Conservation (phyloP, 2,329 filamentous ascomycete species). For the Aspergillus amoenus region DNA sequence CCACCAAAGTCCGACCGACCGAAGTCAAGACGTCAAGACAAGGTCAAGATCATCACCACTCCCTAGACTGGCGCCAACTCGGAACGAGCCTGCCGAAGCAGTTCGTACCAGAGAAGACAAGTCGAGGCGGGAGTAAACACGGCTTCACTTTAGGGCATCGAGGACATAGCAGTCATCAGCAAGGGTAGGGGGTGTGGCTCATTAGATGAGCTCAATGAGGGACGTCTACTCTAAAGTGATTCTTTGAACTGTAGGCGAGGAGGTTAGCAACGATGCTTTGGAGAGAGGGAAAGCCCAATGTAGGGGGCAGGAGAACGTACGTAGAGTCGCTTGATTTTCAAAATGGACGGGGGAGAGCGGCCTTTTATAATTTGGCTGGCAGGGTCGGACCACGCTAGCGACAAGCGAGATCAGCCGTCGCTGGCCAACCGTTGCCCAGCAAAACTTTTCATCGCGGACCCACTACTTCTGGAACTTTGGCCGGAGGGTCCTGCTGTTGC, state of each 20-base stretch:
- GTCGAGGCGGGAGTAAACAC: constrained; percentile 52
- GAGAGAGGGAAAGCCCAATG: constrained; percentile 13
- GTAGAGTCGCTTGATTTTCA: constrained; percentile 47
- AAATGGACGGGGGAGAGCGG: constrained; percentile 21
- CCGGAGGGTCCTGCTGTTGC: not conserved
- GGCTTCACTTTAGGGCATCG: constrained; percentile 85
- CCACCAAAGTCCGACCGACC: constrained; percentile 74
- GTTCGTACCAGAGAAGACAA: constrained; percentile 15
- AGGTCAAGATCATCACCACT: constrained; percentile 95
- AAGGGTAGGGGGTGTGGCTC: constrained; percentile 92
- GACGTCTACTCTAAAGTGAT: constrained; percentile 98
- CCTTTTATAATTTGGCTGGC: constrained; percentile 28
- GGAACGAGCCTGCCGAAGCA: constrained; percentile 33
- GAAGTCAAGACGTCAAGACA: constrained; percentile 67
- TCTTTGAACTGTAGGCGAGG: constrained; percentile 56
- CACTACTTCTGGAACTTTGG: not conserved
- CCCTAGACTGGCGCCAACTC: constrained; percentile 65
- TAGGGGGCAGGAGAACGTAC: constrained; percentile 33
- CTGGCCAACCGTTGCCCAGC: constrained; percentile 15
- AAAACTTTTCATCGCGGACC: not conserved
- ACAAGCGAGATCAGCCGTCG: constrained; percentile 26
- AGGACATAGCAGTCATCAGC: constrained; percentile 87
- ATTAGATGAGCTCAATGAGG: constrained; percentile 87
- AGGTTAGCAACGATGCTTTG: constrained; percentile 20
- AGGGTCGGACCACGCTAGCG: constrained; percentile 17